Evolutionary conservation across 192 early-diverging fungal genomes (phyloP).

Genomic region (Coemansia sp.): DNA sequence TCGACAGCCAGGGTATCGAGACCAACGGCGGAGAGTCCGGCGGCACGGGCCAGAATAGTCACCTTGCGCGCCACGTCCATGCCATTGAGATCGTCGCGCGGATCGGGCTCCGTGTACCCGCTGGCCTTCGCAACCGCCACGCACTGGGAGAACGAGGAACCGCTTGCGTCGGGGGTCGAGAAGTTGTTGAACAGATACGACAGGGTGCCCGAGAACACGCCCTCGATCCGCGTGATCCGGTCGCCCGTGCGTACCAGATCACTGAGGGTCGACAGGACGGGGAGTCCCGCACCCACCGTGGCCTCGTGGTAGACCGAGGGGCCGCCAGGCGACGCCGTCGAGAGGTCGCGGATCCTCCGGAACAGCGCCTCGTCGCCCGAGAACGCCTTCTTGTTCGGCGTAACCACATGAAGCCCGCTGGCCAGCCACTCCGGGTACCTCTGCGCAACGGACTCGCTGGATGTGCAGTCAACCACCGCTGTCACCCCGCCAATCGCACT

Average conservation of each 20-base stretch:
- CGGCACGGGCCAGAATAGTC: slow-evolving; percentile 82
- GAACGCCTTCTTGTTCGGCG: slow-evolving; percentile 99
- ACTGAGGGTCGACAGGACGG: slow-evolving; percentile 86
- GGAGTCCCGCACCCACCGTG: slow-evolving; percentile 96
- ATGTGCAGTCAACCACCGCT: slow-evolving; percentile 91
- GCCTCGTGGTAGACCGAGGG: slow-evolving; percentile 87
- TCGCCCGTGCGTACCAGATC: slow-evolving; percentile 93
- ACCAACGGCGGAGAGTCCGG: slow-evolving; percentile 70
- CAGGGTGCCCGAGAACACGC: slow-evolving; percentile 96
- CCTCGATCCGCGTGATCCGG: slow-evolving; percentile 89
- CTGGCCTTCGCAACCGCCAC: slow-evolving; percentile 87
- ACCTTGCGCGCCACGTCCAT: slow-evolving; percentile 99
- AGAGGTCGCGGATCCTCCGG: slow-evolving; percentile 67
- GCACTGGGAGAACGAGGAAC: slow-evolving; percentile 77
- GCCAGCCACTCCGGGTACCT: slow-evolving; percentile 83
- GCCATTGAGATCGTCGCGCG: slow-evolving; percentile 97
- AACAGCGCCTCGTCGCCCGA: slow-evolving; percentile 73
- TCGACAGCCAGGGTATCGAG: slow-evolving; percentile 83
- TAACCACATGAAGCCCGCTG: slow-evolving; percentile 83
- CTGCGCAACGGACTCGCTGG: slow-evolving; percentile 72
- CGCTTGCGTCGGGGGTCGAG: slow-evolving; percentile 64
- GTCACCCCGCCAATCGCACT: slow-evolving; percentile 57
- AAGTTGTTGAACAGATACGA: slow-evolving; percentile 99
- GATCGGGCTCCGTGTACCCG: slow-evolving; percentile 98
- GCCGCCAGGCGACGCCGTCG: slow-evolving; percentile 45